phyloP scores from a whole-genome alignment of 1,284 basidiomycete species.

The Ceratorhiza oryzae-sativae region DNA sequence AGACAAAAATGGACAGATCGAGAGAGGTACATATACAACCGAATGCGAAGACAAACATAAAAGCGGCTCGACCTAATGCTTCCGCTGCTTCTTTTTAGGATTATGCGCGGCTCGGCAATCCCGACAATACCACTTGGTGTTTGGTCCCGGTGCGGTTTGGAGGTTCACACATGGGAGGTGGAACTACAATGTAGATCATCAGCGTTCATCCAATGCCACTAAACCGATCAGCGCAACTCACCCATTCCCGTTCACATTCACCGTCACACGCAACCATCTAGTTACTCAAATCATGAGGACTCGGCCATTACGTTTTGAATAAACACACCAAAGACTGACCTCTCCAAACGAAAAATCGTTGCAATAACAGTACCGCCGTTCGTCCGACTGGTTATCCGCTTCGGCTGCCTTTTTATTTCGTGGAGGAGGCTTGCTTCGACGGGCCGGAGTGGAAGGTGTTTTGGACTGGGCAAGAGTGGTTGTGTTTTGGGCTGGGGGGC shows the following conservation, averaged over 20 bases:
- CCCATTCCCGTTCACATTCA: conserved; percentile 78
- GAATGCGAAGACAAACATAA: not conserved
- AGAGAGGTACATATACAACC: conserved; percentile 17
- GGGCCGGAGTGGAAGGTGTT: not conserved
- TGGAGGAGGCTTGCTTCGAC: not conserved
- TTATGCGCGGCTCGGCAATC: conserved; percentile 55
- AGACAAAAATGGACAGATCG: not conserved
- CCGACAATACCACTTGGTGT: conserved; percentile 74
- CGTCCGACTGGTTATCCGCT: conserved; percentile 51
- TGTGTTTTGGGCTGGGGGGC: not conserved
- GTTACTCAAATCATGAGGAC: not conserved
- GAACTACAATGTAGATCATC: conserved; percentile 58
- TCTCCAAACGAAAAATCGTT: conserved; percentile 76
- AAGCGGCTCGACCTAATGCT: not conserved
- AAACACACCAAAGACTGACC: conserved; percentile 59
- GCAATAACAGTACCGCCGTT: conserved; percentile 78
- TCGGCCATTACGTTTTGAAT: not conserved
- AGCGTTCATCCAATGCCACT: conserved; percentile 39
- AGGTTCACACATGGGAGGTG: conserved; percentile 76
- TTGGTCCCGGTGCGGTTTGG: conserved; percentile 60
- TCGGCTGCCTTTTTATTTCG: conserved; percentile 39
- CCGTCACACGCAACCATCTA: conserved; percentile 88
- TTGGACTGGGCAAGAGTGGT: not conserved
- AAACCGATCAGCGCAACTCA: conserved; percentile 50
- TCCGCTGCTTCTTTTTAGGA: not conserved